These are phyloP conservation scores for Diaporthe nobilis DNA, from an alignment of 2,329 filamentous ascomycete species.

Conservation along the genomic window DNA sequence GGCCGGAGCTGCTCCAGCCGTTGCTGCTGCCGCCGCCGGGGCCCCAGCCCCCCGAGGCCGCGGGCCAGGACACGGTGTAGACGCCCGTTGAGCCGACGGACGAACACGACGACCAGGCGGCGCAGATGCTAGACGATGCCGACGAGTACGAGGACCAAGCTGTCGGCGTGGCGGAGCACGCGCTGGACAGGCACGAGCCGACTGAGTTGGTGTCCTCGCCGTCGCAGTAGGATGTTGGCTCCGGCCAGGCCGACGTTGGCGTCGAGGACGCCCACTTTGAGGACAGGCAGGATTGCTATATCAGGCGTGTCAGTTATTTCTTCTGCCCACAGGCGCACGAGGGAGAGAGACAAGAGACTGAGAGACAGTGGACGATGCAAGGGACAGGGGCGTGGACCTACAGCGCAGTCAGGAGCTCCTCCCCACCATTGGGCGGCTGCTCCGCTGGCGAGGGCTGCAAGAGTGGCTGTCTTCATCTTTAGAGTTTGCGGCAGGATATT, in stretches of 20 bases:
- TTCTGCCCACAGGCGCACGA: background rate
- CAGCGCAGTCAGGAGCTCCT: constrained; percentile 59
- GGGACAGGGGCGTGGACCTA: constrained; percentile 47
- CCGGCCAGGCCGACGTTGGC: constrained; percentile 48
- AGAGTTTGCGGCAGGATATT: background rate
- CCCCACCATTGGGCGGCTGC: constrained; percentile 53
- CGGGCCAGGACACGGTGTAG: constrained; percentile 56
- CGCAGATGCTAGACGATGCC: constrained; percentile 58
- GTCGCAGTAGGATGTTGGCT: constrained; percentile 51
- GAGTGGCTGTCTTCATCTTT: constrained; percentile 34
- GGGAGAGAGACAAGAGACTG: background rate
- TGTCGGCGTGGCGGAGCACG: constrained; percentile 51
- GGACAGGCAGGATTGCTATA: constrained; percentile 59
- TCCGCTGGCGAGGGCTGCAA: constrained; percentile 34
- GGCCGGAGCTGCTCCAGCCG: constrained; percentile 2
- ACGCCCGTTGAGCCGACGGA: constrained; percentile 55
- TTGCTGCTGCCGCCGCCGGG: constrained; percentile 35
- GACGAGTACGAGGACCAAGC: constrained; percentile 51
- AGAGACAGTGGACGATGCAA: background rate
- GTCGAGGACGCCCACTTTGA: constrained; percentile 52
- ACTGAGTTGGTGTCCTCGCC: constrained; percentile 48
- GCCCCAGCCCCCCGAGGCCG: constrained; percentile 45
- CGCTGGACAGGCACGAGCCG: constrained; percentile 49
- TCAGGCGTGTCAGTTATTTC: constrained; percentile 17
- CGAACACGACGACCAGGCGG: constrained; percentile 56